Conservation (phyloP, 768 basidiomycete genomes). For the Agrocybe praecox region DNA sequence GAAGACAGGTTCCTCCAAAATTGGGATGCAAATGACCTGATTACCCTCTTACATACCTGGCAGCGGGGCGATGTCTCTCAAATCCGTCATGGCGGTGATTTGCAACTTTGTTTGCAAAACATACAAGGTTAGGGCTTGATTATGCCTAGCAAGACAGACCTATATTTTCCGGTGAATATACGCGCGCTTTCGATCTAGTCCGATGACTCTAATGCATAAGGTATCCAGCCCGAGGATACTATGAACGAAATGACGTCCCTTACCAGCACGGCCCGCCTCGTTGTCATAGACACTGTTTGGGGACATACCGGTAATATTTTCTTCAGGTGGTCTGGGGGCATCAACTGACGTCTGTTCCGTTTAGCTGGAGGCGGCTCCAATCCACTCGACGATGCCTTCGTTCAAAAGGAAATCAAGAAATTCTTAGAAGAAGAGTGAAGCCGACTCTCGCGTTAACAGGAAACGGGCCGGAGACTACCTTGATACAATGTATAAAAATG, state of each 20-base stretch:
- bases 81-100: conserved; percentile 43
- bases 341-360: neutral
- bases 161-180: conserved; percentile 54
- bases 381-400: conserved; percentile 38
- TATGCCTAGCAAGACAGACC: conserved; percentile 61
- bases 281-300: conserved; percentile 59
- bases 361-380: conserved; percentile 48
- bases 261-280: conserved; percentile 41
- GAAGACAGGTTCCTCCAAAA: conserved; percentile 40
- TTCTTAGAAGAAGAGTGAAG: conserved; percentile 40
- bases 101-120: conserved; percentile 37
- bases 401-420: conserved; percentile 40
- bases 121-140: conserved; percentile 57
- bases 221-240: conserved; percentile 55
- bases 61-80: conserved; percentile 48
- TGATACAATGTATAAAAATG: too few relatives aligned
- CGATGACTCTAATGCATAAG: neutral
- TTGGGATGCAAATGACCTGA: conserved; percentile 61
- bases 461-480: too few relatives aligned
- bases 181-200: neutral
- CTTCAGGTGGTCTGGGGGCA: neutral
- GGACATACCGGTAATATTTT: conserved; percentile 52
- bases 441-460: neutral
- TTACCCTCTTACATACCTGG: conserved; percentile 54
- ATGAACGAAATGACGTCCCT: conserved; percentile 47